A percentile compares a stretch with the other conserved stretches of the same genome.
phyloP scores from a whole-genome alignment of 2,329 filamentous ascomycete species.

The Chaetomiaceae sp. region DNA sequence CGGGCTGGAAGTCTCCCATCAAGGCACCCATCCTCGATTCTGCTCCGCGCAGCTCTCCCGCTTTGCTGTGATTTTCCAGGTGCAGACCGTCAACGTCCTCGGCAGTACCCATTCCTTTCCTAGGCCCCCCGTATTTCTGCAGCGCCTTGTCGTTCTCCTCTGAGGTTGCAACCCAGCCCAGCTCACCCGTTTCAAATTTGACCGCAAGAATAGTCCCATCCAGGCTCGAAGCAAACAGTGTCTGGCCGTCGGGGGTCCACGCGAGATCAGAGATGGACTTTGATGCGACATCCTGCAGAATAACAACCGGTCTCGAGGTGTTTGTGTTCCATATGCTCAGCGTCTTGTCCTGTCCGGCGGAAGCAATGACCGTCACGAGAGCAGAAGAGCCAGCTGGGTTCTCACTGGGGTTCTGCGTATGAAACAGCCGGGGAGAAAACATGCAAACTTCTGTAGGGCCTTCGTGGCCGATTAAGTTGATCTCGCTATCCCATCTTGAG shows the following conservation, averaged over 20 bases:
- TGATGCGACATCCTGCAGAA: conserved; percentile 79
- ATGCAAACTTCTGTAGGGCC: conserved; percentile 95
- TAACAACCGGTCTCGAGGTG: conserved; percentile 83
- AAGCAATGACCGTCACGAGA: conserved; percentile 89
- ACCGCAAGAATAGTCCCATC: conserved; percentile 83
- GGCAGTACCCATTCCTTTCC: conserved; percentile 83
- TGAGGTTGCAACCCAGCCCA: conserved; percentile 80
- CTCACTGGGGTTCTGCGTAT: conserved; percentile 61
- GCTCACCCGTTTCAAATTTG: conserved; percentile 78
- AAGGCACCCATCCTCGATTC: conserved; percentile 97
- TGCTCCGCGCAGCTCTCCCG: conserved; percentile 80
- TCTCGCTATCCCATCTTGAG: conserved; percentile 89
- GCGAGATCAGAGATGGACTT: conserved; percentile 94
- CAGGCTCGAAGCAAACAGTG: conserved; percentile 77
- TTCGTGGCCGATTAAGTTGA: conserved; percentile 96
- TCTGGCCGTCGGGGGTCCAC: conserved; percentile 89
- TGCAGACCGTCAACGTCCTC: conserved; percentile 87
- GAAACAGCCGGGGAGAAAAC: conserved; percentile 89
- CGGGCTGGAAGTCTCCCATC: conserved; percentile 74
- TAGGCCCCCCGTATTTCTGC: conserved; percentile 84
- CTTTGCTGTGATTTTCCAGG: conserved; percentile 88
- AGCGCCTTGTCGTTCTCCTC: conserved; percentile 91
- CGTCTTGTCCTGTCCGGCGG: conserved; percentile 93
- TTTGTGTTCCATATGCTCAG: conserved; percentile 98
- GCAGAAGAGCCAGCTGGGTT: conserved; percentile 41